These are phyloP conservation scores for Ogataea paradorogensis DNA, from an alignment of 805 yeast species.

Conservation along the genomic window DNA sequence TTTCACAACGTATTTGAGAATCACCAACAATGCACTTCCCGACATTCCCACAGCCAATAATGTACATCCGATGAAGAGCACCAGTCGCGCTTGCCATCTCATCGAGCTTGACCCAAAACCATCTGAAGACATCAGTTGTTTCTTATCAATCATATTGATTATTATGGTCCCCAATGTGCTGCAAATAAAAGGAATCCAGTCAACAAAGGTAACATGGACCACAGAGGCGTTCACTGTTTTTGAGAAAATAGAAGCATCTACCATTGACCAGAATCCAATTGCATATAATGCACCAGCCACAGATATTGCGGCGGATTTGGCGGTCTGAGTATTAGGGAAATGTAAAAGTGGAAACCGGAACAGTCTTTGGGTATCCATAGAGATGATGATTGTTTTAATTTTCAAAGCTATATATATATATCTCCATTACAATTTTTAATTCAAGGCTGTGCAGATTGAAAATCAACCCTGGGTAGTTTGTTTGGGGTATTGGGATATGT, in stretches of 20 bases:
- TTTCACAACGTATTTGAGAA: slow-evolving; percentile 77
- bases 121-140: slow-evolving; percentile 37
- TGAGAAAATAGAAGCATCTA: slow-evolving; percentile 87
- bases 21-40: slow-evolving; percentile 35
- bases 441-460: too few relatives aligned
- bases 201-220: slow-evolving; percentile 86
- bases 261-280: slow-evolving; percentile 81
- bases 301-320: slow-evolving; percentile 74
- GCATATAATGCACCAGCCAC: slow-evolving; percentile 76
- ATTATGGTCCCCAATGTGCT: slow-evolving; percentile 87
- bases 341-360: slow-evolving; percentile 64
- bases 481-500: too few relatives aligned
- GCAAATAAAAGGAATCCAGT: slow-evolving; percentile 93
- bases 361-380: slow-evolving; percentile 44
- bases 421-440: too few relatives aligned
- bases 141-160: slow-evolving; percentile 69
- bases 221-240: slow-evolving; percentile 79
- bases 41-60: slow-evolving; percentile 53
- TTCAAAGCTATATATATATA: too few relatives aligned
- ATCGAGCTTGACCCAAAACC: slow-evolving; percentile 41
- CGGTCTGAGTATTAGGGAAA: slow-evolving; percentile 66
- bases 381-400: background rate
- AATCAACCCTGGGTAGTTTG: too few relatives aligned
- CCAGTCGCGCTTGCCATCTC: slow-evolving; percentile 92
- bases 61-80: slow-evolving; percentile 89